Base-by-base conservation (phyloP, 179 eudicot genomes). In the Amaranthus tricolor region DNA sequence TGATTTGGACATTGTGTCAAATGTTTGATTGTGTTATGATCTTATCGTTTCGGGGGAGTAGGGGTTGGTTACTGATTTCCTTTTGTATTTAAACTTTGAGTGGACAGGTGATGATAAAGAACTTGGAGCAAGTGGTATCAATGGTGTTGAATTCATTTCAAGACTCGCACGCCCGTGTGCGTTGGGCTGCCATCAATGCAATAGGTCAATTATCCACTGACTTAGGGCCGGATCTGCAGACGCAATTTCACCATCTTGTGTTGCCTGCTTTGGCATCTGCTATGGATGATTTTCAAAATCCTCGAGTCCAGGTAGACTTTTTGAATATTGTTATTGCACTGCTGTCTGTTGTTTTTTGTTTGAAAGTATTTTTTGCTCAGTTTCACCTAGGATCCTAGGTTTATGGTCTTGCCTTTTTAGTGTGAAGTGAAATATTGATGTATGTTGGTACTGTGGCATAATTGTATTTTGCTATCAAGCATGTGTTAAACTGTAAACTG, bases 181-280 rank as follows among this genome's bases (percentile, higher is more conserved):
- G 97, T n/a, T 94, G 98, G 98, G 96, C 98, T 10, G 97, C 98
- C 62, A 92, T 94, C 77, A 94, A 94, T 85, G 98, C 97, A 15
- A 85, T 94, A 76, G 98, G 98, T 48, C 98, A 94, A 76, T 72
- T 94, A 75, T 90, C 97, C 20, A 94, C 98, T 15, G 98, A 94
- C 74, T 77, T 94, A 73, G 98, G 97, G 31, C 97, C 98, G 31
- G 97, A 92, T 75, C 85, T 92, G 88, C 98, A 94, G 85, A 82
- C 79, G 45, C 89, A 94, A 73, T 90, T 88, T 80, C 98, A 94
- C 72, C 89, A 88, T 6, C 80, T 70, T 70, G 96, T 90, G 64
- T 74, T 94, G 75, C 97, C 98, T 44, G 92, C 98, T 60, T 85
- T 94, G 76, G 98, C 94, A 64, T 76, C 79, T 64, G 89, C 98